These are phyloP conservation scores for Lodderomyces parapsilosis DNA, from an alignment of 1,139 yeast species.

Conservation along the genomic window DNA sequence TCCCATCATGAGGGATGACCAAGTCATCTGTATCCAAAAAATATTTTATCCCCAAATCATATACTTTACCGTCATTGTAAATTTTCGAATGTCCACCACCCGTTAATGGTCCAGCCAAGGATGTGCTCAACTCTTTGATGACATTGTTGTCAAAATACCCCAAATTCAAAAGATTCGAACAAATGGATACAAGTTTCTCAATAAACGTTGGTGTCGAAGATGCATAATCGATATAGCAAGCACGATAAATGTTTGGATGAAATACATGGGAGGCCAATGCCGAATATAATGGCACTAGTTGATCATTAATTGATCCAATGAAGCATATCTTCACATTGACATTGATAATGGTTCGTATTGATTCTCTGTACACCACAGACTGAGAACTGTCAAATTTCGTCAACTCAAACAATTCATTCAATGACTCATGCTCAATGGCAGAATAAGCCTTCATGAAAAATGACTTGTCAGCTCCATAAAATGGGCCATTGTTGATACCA, in stretches of 20 bases:
- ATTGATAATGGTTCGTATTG: slow-evolving; percentile 61
- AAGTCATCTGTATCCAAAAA: slow-evolving; percentile 73
- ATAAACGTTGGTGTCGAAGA: slow-evolving; percentile 49
- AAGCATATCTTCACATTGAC: slow-evolving; percentile 76
- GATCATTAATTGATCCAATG: slow-evolving; percentile 89
- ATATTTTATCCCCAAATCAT: slow-evolving; percentile 74
- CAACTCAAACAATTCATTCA: slow-evolving; percentile 82
- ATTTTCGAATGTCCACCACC: slow-evolving; percentile 94
- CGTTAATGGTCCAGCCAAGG: slow-evolving; percentile 86
- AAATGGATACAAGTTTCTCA: slow-evolving; percentile 43
- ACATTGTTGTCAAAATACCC: slow-evolving; percentile 77
- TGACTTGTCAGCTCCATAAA: slow-evolving; percentile 83
- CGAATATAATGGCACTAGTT: slow-evolving; percentile 87
- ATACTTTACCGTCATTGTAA: slow-evolving; percentile 82
- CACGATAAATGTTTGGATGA: slow-evolving; percentile 88
- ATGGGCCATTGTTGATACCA: slow-evolving; percentile 91
- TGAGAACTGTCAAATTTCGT: slow-evolving; percentile 74
- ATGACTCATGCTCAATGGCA: slow-evolving; percentile 83
- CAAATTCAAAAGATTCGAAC: slow-evolving; percentile 55
- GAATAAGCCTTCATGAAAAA: slow-evolving; percentile 85
- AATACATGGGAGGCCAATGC: slow-evolving; percentile 77
- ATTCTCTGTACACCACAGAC: slow-evolving; percentile 67
- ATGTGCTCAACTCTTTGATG: slow-evolving; percentile 75
- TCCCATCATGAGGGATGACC: slow-evolving; percentile 31
- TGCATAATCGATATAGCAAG: slow-evolving; percentile 80